Evolutionary conservation across 257 asterid genomes (phyloP).

Genomic region (Parsonsia alboflavescens): DNA sequence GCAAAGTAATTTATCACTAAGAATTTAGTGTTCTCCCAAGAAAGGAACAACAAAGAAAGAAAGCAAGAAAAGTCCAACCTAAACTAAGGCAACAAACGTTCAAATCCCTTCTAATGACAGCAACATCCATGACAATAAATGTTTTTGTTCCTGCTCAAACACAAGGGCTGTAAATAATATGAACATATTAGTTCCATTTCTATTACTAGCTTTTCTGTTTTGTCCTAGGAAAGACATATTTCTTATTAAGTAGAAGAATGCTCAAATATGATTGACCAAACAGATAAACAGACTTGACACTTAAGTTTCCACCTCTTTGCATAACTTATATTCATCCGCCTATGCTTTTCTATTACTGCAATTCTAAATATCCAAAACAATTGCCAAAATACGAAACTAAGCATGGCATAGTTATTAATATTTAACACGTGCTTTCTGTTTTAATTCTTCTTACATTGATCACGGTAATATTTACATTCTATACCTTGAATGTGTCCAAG

Average conservation of each 20-base stretch:
- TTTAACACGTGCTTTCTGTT: neutral
- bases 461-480: neutral
- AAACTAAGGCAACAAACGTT: neutral
- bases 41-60: neutral
- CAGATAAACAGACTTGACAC: neutral
- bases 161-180: neutral
- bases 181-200: neutral
- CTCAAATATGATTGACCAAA: neutral
- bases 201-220: neutral
- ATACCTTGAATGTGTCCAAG: conserved; percentile 78
- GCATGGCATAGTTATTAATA: neutral
- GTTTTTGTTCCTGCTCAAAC: no score
- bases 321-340: neutral
- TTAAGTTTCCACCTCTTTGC: neutral
- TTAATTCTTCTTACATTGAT: neutral
- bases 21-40: neutral
- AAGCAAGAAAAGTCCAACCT: no score
- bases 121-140: neutral
- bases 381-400: neutral
- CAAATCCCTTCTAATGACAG: neutral
- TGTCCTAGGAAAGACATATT: neutral
- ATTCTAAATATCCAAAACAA: neutral
- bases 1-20: conserved; percentile 13
- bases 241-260: no score
- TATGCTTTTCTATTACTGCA: neutral